Percentiles rank a stretch among this genome's conserved stretches.
Evolutionary conservation across 2,329 filamentous ascomycete species (phyloP).

Genomic region (Cryphonectria naterciae): DNA sequence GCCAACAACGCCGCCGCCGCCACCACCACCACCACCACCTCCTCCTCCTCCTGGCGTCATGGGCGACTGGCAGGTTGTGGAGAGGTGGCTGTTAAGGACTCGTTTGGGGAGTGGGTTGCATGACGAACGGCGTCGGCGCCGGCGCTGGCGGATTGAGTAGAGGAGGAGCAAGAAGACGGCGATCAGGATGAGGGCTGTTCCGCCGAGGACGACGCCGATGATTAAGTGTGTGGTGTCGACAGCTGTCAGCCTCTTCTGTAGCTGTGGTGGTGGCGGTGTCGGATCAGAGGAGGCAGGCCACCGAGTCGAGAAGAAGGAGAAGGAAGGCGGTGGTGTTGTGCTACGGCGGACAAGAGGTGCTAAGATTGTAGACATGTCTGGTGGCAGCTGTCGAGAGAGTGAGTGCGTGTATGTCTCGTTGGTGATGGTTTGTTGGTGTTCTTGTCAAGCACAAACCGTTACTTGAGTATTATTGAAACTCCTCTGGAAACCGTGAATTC

Average conservation of each 20-base stretch:
- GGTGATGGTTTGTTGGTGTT: neutral
- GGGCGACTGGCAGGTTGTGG: neutral
- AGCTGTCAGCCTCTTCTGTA: neutral
- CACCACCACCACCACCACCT: no score
- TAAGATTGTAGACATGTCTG: neutral
- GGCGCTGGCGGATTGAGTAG: neutral
- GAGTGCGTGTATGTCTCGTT: neutral
- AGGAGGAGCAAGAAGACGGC: slow-evolving; percentile 6
- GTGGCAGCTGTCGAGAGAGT: neutral
- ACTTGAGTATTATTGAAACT: neutral
- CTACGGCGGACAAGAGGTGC: neutral
- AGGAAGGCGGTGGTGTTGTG: neutral
- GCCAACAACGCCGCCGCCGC: neutral
- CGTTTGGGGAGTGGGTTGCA: neutral
- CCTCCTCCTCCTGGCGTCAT: neutral
- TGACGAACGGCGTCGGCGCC: neutral
- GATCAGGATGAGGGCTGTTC: slow-evolving; percentile 14
- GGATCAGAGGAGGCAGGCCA: neutral
- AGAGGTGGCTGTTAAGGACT: neutral
- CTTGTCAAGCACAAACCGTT: neutral
- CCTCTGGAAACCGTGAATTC: neutral
- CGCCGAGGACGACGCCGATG: slow-evolving; percentile 22
- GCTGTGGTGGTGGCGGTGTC: neutral
- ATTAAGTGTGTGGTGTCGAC: slow-evolving; percentile 10
- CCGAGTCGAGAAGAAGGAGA: neutral